Base-by-base conservation (phyloP, 1,284 basidiomycete species). In the Moniliophthora roreri region DNA sequence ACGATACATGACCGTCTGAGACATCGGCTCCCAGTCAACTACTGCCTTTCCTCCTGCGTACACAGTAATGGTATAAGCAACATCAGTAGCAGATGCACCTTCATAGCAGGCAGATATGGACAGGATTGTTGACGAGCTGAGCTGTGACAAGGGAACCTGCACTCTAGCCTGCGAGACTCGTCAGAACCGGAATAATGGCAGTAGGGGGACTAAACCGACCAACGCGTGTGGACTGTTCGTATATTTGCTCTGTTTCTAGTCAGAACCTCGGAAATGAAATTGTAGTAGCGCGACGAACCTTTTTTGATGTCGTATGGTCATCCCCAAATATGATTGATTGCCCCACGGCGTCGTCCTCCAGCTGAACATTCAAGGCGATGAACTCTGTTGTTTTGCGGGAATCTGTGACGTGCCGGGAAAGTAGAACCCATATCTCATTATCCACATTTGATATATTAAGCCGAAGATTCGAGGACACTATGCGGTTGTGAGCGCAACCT, bases 161-260 rank as follows among this genome's bases (percentile, higher is more conserved):
- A 47, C 20, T 40, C 69, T 69, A 1, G 68, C 72, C 66, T 77
- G 66, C n/a, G 62, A 62, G 72, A 76, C 48, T n/a, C 8, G 46
- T 36, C 41, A 46, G 32, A 60, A 26, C 28, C 24, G 24, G 20
- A 5, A 7, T 7, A 23, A 3, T 18, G 21, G 37, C 11, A 15
- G 26, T 48, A 54, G 38, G 32, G 20, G 20, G 24, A 48, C 11
- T 55, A 21, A 9, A 63, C 77, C 54, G 53, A 92, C 89, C 23
- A 95, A 70, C 15, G 87, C 73, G 66, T 95, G 91, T 0, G 85
- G 79, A 38, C 85, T 88, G 60, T 93, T 91, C 3, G 88, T 89
- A 58, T 90, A 95, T 3, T 77, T 74, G n/a, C 87, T 84, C 86
- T 89, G 55, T 1, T 13, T n/a, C n/a, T n/a, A n/a, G n/a, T n/a